Percentiles rank a stretch among this genome's conserved stretches.
Conservation (phyloP, 805 yeast genomes). For the Saturnispora halmiae region DNA sequence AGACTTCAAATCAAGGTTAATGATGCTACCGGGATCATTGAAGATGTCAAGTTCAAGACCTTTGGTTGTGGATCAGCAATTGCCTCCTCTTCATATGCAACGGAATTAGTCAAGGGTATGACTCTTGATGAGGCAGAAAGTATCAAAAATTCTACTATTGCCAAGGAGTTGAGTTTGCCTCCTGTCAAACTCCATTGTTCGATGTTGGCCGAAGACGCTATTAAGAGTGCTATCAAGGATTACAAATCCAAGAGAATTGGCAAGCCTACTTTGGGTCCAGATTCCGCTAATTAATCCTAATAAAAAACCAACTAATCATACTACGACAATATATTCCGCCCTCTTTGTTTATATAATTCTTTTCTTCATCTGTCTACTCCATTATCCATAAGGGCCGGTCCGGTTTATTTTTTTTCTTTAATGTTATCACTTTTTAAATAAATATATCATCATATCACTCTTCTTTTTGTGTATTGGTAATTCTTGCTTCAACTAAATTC, state of each 20-base stretch:
- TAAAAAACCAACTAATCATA: not conserved
- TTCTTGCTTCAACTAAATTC: slow-evolving; percentile 35
- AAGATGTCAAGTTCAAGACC: slow-evolving; percentile 95
- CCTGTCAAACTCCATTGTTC: slow-evolving; percentile 97
- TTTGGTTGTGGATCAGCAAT: slow-evolving; percentile 99
- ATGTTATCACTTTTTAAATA: no score
- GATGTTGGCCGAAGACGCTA: slow-evolving; percentile 98
- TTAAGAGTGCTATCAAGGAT: slow-evolving; percentile 93
- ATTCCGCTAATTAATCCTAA: slow-evolving; percentile 25
- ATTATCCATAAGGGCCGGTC: no score
- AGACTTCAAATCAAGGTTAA: slow-evolving; percentile 90
- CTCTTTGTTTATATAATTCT: no score
- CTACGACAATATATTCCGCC: not conserved
- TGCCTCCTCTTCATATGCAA: slow-evolving; percentile 90
- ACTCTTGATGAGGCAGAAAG: slow-evolving; percentile 86
- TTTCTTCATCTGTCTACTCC: no score
- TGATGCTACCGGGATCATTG: slow-evolving; percentile 81
- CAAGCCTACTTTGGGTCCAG: slow-evolving; percentile 56
- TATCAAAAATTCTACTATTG: slow-evolving; percentile 90
- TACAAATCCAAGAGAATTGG: slow-evolving; percentile 70
- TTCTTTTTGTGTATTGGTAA: not conserved
- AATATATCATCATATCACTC: no score
- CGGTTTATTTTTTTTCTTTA: no score
- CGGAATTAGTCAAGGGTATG: slow-evolving; percentile 93
- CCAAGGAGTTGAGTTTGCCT: slow-evolving; percentile 88